These are phyloP conservation scores for Teratosphaeria zuluensis DNA, from an alignment of 2,329 filamentous ascomycete genomes.

Conservation along the genomic window DNA sequence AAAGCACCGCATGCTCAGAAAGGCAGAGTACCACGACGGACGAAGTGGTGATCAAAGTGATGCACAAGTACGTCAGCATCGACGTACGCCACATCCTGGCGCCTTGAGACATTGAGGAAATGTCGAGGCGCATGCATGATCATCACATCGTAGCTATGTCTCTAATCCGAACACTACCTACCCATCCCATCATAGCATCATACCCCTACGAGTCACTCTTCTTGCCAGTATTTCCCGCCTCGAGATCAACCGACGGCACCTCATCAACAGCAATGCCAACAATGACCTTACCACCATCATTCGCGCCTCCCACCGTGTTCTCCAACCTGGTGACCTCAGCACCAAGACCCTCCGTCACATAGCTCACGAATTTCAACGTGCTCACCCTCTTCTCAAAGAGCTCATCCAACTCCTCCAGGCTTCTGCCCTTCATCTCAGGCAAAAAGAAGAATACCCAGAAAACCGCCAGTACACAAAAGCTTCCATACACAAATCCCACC, in stretches of 20 bases:
- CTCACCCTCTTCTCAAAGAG: background rate
- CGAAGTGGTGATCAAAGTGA: too few species aligned
- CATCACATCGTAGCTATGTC: too few species aligned
- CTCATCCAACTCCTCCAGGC: background rate
- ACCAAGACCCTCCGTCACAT: background rate
- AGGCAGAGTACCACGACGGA: too few species aligned
- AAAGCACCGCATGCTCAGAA: too few species aligned
- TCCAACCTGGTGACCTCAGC: background rate
- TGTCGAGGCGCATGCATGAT: too few species aligned
- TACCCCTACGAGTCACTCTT: background rate
- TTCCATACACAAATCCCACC: background rate
- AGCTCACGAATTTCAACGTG: background rate
- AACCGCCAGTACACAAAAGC: background rate
- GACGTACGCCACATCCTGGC: too few species aligned
- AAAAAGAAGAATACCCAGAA: background rate
- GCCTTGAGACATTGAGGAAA: too few species aligned
- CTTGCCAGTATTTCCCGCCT: background rate
- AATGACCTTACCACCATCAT: background rate
- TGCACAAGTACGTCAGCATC: too few species aligned
- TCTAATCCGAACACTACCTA: too few species aligned
- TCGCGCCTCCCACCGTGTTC: background rate
- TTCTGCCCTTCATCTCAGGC: background rate
- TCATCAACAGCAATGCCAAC: background rate
- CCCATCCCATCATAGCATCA: background rate
- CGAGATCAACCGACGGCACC: background rate